A percentile compares a stretch with the other conserved stretches of the same genome.
phyloP scores from a whole-genome alignment of 768 basidiomycete genomes.

The Tricholoma flavovirens region DNA sequence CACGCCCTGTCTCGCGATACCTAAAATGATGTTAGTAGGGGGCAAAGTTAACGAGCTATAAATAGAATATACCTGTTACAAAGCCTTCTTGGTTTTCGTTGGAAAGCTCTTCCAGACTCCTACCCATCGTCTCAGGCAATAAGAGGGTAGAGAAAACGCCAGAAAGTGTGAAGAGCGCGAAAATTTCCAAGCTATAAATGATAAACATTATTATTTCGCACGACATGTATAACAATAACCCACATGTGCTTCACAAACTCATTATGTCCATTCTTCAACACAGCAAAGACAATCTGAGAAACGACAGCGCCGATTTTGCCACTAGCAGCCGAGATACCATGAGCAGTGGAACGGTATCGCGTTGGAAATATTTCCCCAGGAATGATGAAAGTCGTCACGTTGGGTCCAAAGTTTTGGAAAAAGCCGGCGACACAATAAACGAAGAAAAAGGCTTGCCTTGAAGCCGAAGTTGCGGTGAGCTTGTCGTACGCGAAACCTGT shows the following conservation, averaged over 20 bases:
- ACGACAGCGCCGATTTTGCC: slow-evolving; percentile 84
- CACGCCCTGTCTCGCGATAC: not conserved
- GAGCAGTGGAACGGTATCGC: slow-evolving; percentile 79
- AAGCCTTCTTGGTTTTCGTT: slow-evolving; percentile 65
- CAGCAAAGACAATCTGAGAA: slow-evolving; percentile 71
- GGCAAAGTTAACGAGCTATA: not conserved
- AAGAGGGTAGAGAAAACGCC: slow-evolving; percentile 81
- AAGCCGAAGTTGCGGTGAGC: slow-evolving; percentile 36
- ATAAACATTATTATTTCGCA: slow-evolving; percentile 3
- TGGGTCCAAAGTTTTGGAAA: slow-evolving; percentile 87
- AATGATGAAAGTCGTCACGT: slow-evolving; percentile 73
- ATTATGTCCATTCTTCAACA: slow-evolving; percentile 51
- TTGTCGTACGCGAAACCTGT: slow-evolving; percentile 63
- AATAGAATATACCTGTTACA: slow-evolving; percentile 27
- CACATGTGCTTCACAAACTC: slow-evolving; percentile 64
- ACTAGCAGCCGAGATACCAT: slow-evolving; percentile 78
- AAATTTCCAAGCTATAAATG: slow-evolving; percentile 57
- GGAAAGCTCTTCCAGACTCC: slow-evolving; percentile 64
- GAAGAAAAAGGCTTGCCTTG: slow-evolving; percentile 64
- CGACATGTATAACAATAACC: slow-evolving; percentile 16
- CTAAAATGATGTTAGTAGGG: not conserved
- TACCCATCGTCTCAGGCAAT: slow-evolving; percentile 70
- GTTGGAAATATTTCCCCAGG: slow-evolving; percentile 87
- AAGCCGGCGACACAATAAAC: slow-evolving; percentile 82
- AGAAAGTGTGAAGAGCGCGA: slow-evolving; percentile 82